Evolutionary conservation across 176 grass and related monocot species (phyloP), one percentile per base, ranked within the genome.

Genomic region (Panicum miliaceum): DNA sequence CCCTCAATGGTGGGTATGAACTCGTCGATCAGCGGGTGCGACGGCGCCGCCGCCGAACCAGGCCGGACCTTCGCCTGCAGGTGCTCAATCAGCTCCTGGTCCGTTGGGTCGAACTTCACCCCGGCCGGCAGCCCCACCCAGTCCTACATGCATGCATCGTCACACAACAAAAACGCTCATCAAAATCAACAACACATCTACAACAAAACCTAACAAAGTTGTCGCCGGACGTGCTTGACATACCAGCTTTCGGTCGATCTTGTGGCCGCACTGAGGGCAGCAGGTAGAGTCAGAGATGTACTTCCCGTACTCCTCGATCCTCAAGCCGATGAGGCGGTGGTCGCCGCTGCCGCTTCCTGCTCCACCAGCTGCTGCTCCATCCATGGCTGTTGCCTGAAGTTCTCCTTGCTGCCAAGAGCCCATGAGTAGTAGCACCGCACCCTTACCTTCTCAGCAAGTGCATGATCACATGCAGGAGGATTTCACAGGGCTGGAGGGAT

Each of bases 1-100:
- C 96, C 96, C 68, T 98, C 87, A 71, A 98, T 96, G 50, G 93
- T 96, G 60, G 89, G 84, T 89, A 98, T 98, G 83, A 98, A 98
- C 75, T 96, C 93, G 72, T 98, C 93, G 84, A 98, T 94, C 77
- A 98, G 88, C 32, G 91, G 93, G 47, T 98, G 91, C 40, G 82
- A 87, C 46, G 57, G 73, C 13, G 57, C 88, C 67, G 76, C 76
- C 48, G 23, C 12, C 37, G 80, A 23, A 29, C 87, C 68, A 8
- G 74, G 37, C 83, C 56, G 87, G 52, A 96, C 89, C 79, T 98
- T 98, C 2, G 85, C 87, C 51, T 93, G 93, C 8, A 98, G 91
- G 86, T 98, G 96, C 48, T 90, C 93, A 25, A 98, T 95, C 91
- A 98, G 80, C 57, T 98, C 93, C 87, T 98, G 93, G 70, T 98